These are phyloP conservation scores for Exsudoporus frostii DNA, from an alignment of 768 basidiomycete species.

Conservation along the genomic window DNA sequence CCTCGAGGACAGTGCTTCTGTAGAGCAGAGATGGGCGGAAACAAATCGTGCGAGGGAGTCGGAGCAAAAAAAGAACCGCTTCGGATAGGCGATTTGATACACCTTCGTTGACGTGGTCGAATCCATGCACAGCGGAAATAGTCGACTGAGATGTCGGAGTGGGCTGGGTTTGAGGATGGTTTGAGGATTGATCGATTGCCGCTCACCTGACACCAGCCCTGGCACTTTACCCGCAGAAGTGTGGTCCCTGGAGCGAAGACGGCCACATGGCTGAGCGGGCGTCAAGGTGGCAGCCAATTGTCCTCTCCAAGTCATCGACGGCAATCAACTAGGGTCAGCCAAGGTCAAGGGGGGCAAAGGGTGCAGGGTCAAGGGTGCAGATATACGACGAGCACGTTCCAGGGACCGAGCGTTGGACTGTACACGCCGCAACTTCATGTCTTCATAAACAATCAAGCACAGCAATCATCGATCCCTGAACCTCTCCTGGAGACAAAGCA, in stretches of 20 bases:
- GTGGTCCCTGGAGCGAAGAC: background rate
- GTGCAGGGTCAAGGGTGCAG: slow-evolving; percentile 18
- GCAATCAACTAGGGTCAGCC: background rate
- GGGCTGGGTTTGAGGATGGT: background rate
- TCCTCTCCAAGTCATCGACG: background rate
- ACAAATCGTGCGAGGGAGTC: background rate
- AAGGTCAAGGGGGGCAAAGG: background rate
- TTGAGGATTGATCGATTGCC: too few relatives aligned
- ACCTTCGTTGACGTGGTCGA: background rate
- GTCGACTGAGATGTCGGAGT: slow-evolving; percentile 6
- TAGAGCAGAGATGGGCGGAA: background rate
- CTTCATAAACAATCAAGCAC: background rate
- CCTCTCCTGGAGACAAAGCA: too few relatives aligned
- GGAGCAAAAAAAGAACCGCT: background rate
- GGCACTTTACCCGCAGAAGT: too few relatives aligned
- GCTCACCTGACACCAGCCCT: background rate
- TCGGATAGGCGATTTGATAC: background rate
- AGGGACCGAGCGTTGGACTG: slow-evolving; percentile 1
- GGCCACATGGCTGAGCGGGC: background rate
- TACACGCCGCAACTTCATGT: slow-evolving; percentile 14
- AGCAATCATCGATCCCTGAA: background rate
- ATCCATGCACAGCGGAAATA: slow-evolving; percentile 5
- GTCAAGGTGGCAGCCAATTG: slow-evolving; percentile 22
- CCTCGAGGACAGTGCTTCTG: background rate
- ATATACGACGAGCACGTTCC: slow-evolving; percentile 16